phyloP scores from a whole-genome alignment of 2,329 filamentous ascomycete genomes.

The Xylariaceae sp. region DNA sequence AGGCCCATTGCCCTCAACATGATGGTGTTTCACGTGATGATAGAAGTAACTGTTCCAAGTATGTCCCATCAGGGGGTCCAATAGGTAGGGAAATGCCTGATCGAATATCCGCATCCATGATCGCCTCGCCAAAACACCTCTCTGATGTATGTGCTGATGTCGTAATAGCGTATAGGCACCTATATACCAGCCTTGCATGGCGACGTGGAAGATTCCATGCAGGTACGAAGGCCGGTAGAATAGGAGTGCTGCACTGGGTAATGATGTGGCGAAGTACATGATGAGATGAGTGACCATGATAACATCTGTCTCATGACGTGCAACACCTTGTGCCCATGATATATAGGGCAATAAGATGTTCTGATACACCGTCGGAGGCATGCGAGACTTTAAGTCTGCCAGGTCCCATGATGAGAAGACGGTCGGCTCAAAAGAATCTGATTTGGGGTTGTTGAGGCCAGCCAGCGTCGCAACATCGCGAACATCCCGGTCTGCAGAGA shows the following conservation, averaged over 20 bases:
- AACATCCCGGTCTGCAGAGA: conserved; percentile 22
- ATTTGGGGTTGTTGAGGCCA: conserved; percentile 39
- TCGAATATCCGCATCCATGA: conserved; percentile 51
- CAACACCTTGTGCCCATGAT: conserved; percentile 24
- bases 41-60: conserved; percentile 85
- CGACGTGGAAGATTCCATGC: conserved; percentile 62
- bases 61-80: conserved; percentile 74
- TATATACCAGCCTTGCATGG: conserved; percentile 65
- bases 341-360: conserved; percentile 24
- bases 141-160: conserved; percentile 80
- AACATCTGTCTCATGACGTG: conserved; percentile 50
- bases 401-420: conserved; percentile 43
- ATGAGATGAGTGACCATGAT: conserved; percentile 75
- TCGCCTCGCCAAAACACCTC: conserved; percentile 59
- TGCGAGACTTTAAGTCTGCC: conserved; percentile 29
- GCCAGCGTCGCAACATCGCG: conserved; percentile 35
- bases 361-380: conserved; percentile 27
- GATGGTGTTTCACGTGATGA: conserved; percentile 82
- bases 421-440: conserved; percentile 42
- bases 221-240: conserved; percentile 61
- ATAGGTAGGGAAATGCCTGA: conserved; percentile 64
- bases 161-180: conserved; percentile 77
- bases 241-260: conserved; percentile 65
- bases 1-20: conserved; percentile 76
- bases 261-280: conserved; percentile 64